Evolutionary conservation across 768 basidiomycete genomes (phyloP), one percentile per base, ranked within the genome.

Genomic region (Exidia glandulosa): DNA sequence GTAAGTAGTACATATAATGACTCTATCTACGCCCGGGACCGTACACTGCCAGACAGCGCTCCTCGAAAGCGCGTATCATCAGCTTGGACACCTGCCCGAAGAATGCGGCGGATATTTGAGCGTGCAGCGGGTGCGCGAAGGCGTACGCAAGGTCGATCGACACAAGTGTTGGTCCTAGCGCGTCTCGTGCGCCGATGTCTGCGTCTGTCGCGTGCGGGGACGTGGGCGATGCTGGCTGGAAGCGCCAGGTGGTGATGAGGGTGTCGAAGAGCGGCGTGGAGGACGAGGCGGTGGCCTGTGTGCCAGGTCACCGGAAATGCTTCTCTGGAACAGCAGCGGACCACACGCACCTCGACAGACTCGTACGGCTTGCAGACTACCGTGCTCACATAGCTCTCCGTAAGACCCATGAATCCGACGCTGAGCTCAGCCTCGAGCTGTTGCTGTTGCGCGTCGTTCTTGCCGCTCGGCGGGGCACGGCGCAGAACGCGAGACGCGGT

Each of bases 41-140:
- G 66, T 93, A 94, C 4, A 95, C 75, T 57, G 79, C 74, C 59
- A 77, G 50, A 70, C 92, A 95, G 30, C 94, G 81, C 63, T 86
- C 79, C 73, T 97, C 94, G 66, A 99, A 99, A 1, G 94, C 94
- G 58, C 86, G 75, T 27, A 97, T 86, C 92, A 96, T 97, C 72
- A 87, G 79, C 64, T 82, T 82, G 2, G 90, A 89, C 3, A 96
- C 86, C 68, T 88, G 84, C 9, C 88, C 88, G 68, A 97, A 90
- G 70, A 97, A 93, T 2, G 84, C 75, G 25, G 85, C 79, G 3
- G 90, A 89, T n/a, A 94, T 79, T 3, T 84, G 80, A 2, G 90
- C 87, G 68, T 97, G 86, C 32, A 94, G 65, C 0, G 93, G 94
- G 67, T 85, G 94, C 52, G 88, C 80, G 69, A 98, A 98, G 29